Conservation (phyloP, 2,329 filamentous ascomycete species). For the Penicillium olsonii region DNA sequence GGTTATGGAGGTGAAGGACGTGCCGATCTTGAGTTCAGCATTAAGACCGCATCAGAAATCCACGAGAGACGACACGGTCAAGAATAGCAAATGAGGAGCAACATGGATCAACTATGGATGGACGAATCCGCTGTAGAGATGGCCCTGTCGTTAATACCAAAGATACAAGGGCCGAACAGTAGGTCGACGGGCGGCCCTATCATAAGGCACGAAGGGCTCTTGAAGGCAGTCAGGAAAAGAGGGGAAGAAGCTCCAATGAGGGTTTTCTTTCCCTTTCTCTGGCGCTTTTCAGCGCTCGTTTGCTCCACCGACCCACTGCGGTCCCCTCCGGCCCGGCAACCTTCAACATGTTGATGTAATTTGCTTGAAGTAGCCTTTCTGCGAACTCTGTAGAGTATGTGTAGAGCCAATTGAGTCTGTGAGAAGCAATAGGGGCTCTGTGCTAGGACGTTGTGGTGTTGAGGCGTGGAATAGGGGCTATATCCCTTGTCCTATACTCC, state of each 20-base stretch:
- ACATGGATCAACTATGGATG: constrained; percentile 19
- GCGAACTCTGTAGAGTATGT: neutral
- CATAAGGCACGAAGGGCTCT: constrained; percentile 15
- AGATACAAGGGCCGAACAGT: constrained; percentile 28
- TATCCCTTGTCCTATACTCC: neutral
- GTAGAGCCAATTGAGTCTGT: neutral
- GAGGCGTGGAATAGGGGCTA: neutral
- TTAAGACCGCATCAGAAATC: constrained; percentile 22
- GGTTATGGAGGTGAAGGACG: constrained; percentile 18
- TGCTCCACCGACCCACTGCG: constrained; percentile 27
- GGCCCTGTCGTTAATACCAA: constrained; percentile 16
- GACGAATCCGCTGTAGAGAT: constrained; percentile 21
- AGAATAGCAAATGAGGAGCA: constrained; percentile 23
- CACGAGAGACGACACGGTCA: constrained; percentile 21
- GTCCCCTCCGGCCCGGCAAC: constrained; percentile 29
- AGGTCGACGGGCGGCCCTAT: constrained; percentile 20
- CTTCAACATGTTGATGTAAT: constrained; percentile 23
- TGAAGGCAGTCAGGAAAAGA: constrained; percentile 13
- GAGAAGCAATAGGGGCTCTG: neutral
- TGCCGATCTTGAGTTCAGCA: constrained; percentile 19
- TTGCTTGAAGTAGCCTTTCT: constrained; percentile 2
- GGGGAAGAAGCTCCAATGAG: constrained; percentile 4
- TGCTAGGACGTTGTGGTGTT: neutral
- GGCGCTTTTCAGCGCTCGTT: constrained; percentile 20
- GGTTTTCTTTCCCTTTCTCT: constrained; percentile 6